phyloP scores from a whole-genome alignment of 257 asterid species.

The Solanum chiquidenum region DNA sequence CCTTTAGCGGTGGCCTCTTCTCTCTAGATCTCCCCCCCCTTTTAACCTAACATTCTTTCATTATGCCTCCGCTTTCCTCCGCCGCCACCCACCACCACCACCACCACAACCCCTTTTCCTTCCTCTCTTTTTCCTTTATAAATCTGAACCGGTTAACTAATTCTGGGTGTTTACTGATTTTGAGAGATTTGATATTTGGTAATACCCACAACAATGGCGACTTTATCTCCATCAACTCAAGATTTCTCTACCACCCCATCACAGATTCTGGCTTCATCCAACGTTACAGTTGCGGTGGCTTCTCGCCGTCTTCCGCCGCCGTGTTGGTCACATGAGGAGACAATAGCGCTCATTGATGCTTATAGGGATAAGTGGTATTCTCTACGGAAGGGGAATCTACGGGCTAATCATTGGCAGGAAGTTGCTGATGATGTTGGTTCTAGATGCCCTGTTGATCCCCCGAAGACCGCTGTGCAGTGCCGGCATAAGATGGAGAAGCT shows the following conservation, averaged over 20 bases:
- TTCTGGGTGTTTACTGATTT: neutral
- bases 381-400: constrained; percentile 87
- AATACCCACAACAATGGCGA: constrained; percentile 17
- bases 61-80: constrained; percentile 34
- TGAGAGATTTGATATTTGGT: neutral
- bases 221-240: constrained; percentile 23
- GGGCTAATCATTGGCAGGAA: constrained; percentile 93
- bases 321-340: constrained; percentile 95
- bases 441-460: constrained; percentile 34
- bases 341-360: constrained; percentile 67
- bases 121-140: constrained; percentile 5
- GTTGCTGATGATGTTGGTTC: constrained; percentile 80
- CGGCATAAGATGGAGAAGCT: constrained; percentile 99
- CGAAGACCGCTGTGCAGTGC: constrained; percentile 90
- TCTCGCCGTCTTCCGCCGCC: constrained; percentile 95
- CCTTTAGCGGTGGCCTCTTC: constrained; percentile 60
- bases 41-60: constrained; percentile 46
- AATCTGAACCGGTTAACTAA: neutral
- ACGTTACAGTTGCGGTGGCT: constrained; percentile 28
- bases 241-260: constrained; percentile 15
- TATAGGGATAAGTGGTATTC: constrained; percentile 86
- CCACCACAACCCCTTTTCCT: neutral
- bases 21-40: constrained; percentile 36
- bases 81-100: constrained; percentile 15
- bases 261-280: constrained; percentile 23